These are phyloP conservation scores for Debaryomyces subglobosus DNA, from an alignment of 1,139 yeast genomes.

Conservation along the genomic window DNA sequence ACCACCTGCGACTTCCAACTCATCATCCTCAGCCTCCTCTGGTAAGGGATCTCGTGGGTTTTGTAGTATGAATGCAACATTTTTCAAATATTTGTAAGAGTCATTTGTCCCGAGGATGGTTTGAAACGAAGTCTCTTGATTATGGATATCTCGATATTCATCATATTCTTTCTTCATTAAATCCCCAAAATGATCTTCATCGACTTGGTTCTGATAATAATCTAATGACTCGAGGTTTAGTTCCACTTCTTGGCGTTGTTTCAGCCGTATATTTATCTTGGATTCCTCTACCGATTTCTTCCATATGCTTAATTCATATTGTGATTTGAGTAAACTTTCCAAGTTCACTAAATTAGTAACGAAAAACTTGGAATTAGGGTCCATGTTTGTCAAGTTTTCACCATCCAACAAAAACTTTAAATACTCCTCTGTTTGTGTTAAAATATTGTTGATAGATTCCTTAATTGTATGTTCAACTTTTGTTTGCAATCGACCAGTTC, in stretches of 20 bases:
- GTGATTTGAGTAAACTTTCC: conserved; percentile 8
- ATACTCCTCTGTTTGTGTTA: conserved; percentile 13
- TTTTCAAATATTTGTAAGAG: conserved; percentile 28
- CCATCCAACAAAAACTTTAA: conserved; percentile 10
- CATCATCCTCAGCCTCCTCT: conserved; percentile 49
- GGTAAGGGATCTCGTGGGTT: conserved; percentile 49
- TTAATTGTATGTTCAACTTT: conserved; percentile 9
- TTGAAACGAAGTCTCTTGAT: conserved; percentile 6
- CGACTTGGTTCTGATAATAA: conserved; percentile 2
- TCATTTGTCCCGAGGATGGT: conserved; percentile 11
- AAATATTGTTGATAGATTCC: conserved; percentile 11
- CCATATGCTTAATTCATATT: conserved; percentile 9
- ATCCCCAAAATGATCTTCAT: conserved; percentile 9
- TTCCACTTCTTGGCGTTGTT: conserved; percentile 10
- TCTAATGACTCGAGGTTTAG: conserved; percentile 10
- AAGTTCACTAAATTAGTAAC: conserved; percentile 9
- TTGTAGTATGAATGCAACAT: conserved; percentile 30
- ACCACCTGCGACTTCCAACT: conserved; percentile 68
- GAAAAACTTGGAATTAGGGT: conserved; percentile 8
- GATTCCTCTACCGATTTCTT: conserved; percentile 12
- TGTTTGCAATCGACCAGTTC: conserved; percentile 9
- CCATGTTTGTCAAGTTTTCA: conserved; percentile 1
- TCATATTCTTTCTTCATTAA: conserved; percentile 9
- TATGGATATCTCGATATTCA: conserved; percentile 7
- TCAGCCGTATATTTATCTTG: conserved; percentile 9